These are phyloP conservation scores for Ettlia oleoabundans DNA, from an alignment of 139 green algal genomes.

Conservation along the genomic window DNA sequence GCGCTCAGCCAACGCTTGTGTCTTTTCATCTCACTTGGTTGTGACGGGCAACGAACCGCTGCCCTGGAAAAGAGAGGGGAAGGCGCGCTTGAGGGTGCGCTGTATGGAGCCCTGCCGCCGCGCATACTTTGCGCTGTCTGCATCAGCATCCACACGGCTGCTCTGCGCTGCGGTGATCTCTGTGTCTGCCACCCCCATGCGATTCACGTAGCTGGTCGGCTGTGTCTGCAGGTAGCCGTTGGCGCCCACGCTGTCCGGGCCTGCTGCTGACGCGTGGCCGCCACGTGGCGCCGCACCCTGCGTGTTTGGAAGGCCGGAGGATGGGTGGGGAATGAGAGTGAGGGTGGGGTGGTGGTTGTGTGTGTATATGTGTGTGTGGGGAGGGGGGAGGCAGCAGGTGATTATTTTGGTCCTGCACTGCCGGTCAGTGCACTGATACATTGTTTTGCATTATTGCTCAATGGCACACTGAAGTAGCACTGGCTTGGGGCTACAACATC, in stretches of 20 bases:
- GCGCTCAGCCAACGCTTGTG: background rate
- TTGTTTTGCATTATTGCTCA: too few species aligned
- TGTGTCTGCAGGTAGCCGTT: constrained; percentile 20
- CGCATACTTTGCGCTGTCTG: constrained; percentile 70
- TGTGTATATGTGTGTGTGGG: background rate
- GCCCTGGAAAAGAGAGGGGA: constrained; percentile 71
- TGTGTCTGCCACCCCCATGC: constrained; percentile 27
- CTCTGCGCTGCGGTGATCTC: constrained; percentile 41
- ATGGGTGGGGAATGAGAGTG: too few species aligned
- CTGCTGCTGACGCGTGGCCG: background rate
- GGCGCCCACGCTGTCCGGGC: background rate
- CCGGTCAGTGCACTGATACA: too few species aligned
- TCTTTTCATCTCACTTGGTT: constrained; percentile 47
- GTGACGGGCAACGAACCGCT: constrained; percentile 57
- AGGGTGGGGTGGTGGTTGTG: too few species aligned
- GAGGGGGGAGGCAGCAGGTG: too few species aligned
- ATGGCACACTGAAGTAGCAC: too few species aligned
- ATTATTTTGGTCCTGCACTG: too few species aligned
- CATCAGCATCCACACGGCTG: constrained; percentile 23
- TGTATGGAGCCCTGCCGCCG: constrained; percentile 52
- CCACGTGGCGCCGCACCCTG: constrained; percentile 14
- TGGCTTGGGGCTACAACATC: too few species aligned
- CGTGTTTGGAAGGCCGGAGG: too few species aligned
- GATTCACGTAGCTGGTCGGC: constrained; percentile 7
- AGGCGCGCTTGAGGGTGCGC: constrained; percentile 68